A percentile compares a stretch with the other conserved stretches of the same genome.
Conservation (phyloP, 106 monocot species). For the Ottelia alismoides region DNA sequence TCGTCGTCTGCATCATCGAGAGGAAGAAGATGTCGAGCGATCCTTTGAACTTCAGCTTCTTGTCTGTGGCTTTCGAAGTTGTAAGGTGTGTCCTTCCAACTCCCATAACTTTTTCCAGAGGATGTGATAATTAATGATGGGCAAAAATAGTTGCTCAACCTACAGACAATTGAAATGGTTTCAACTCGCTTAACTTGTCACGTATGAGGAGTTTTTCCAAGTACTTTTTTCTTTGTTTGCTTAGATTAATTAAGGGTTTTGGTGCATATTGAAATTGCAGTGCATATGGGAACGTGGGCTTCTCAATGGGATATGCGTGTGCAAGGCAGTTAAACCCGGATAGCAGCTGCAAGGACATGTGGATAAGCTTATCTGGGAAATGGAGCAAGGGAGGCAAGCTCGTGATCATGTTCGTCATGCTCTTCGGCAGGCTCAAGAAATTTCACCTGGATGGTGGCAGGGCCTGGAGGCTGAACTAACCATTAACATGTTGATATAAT, state of each 20-base stretch:
- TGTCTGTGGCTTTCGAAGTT: constrained; percentile 1
- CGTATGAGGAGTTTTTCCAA: too few species aligned
- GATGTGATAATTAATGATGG: too few species aligned
- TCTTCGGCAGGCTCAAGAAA: constrained; percentile 40
- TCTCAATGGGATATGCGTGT: constrained; percentile 37
- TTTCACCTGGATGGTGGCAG: constrained; percentile 40
- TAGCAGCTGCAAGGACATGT: constrained; percentile 17
- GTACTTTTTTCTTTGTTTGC: too few species aligned
- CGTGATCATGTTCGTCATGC: constrained; percentile 25
- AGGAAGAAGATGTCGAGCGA: constrained; percentile 1
- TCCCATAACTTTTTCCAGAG: too few species aligned
- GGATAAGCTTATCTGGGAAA: constrained; percentile 24
- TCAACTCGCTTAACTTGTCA: too few species aligned
- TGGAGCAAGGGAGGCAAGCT: constrained; percentile 43
- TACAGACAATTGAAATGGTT: too few species aligned
- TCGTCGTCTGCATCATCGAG: constrained; percentile 10
- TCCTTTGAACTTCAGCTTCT: constrained; percentile 8
- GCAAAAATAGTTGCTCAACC: too few species aligned
- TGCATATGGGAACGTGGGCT: constrained; percentile 43
- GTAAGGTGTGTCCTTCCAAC: too few species aligned
- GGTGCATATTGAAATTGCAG: too few species aligned
- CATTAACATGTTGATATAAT: too few species aligned
- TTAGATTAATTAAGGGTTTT: too few species aligned
- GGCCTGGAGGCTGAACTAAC: constrained; percentile 61
- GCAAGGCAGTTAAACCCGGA: constrained; percentile 8